Evolutionary conservation across 139 green algal genomes (phyloP).

Genomic region (Closterium sp.): DNA sequence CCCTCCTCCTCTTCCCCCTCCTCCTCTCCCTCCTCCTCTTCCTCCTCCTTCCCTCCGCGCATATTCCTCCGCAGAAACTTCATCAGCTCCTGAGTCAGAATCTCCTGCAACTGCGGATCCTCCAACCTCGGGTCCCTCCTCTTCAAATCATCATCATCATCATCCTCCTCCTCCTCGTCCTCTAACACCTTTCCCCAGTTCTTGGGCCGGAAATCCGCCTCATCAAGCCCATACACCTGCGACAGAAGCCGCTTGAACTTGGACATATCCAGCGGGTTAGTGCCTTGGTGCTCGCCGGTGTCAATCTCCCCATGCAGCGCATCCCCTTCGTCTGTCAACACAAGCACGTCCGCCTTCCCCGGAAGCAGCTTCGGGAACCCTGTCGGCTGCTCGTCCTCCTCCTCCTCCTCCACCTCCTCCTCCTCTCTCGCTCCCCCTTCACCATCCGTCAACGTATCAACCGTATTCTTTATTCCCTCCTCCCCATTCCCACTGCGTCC

Average conservation of each 20-base stretch:
- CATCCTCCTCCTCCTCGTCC: background rate
- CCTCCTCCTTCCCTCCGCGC: background rate
- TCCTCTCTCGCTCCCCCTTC: background rate
- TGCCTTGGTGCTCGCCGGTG: background rate
- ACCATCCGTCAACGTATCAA: background rate
- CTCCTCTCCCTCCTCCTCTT: background rate
- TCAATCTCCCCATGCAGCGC: conserved; percentile 2
- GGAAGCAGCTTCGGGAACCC: background rate
- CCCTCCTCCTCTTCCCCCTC: background rate
- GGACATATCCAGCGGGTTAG: background rate
- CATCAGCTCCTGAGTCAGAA: background rate
- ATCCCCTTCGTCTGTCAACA: conserved; percentile 1
- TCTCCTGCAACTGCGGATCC: background rate
- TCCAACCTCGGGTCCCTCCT: background rate
- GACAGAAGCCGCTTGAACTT: conserved; percentile 3
- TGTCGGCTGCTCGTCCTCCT: background rate
- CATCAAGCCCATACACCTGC: background rate
- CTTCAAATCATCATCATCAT: background rate
- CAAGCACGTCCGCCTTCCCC: background rate
- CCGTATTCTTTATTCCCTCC: background rate
- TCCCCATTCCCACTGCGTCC: background rate
- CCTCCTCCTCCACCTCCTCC: no score
- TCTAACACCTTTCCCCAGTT: background rate
- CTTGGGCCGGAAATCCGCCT: background rate
- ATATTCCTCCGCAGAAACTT: background rate